Evolutionary conservation across 148 eudicot genomes (phyloP), one percentile per base, ranked within the genome.

Genomic region (Polygonum maritimum): DNA sequence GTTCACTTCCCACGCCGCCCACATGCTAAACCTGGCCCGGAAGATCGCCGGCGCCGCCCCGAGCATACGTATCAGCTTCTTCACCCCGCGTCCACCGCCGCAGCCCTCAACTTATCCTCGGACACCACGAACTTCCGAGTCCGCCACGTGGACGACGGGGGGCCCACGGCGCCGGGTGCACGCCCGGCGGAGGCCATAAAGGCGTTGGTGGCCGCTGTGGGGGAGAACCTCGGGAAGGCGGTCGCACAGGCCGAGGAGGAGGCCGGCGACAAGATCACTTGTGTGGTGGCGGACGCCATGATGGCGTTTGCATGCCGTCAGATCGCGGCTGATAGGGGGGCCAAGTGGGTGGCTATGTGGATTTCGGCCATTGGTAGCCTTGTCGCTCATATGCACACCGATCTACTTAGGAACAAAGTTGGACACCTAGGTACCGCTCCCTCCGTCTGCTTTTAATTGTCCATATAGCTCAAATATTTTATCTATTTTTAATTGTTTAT

Each of bases 271-370:
- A 76, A 65, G 63, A 69, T 84, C n/a, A 75, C 62, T 18, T 86
- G 84, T 12, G 39, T 86, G 22, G 40, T 86, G 47, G 19, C 82
- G 3, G 89, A 86, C 35, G 85, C 84, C 0, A 84, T 86, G 63
- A 13, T 84, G 70, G 78, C 85, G 87, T 86, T 84, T 47, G 69
- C 16, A 3, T 47, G 77, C 1, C 48, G 65, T 14, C 76, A 71
- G 44, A 19, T 84, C 55, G 89, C 86, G 48, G 79, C 76, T 58
- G 81, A 75, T 72, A 57, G 35, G 19, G 60, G 67, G 1, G 84
- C 80, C 10, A 69, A 77, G 54, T 87, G 89, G 89, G 75, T 83
- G 71, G 51, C 84, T 26, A 7, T 82, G 11, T 84, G 84, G 84
- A 36, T 38, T 0, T 44, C 79, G 0, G 79, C 70, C 5, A 76